phyloP scores from a whole-genome alignment of 768 basidiomycete species.

The Termitomyces sp. region DNA sequence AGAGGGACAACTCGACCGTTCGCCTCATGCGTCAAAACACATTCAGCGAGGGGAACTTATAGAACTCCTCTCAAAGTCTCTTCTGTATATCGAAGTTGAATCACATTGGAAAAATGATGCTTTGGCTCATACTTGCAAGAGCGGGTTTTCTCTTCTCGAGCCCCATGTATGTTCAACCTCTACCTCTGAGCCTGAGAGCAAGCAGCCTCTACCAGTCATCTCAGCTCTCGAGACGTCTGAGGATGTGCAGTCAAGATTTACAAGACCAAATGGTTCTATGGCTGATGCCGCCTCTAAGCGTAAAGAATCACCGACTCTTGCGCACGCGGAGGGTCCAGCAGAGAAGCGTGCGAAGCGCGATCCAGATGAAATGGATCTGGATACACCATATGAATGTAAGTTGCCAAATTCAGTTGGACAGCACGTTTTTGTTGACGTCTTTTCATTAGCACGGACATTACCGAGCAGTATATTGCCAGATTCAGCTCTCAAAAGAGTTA shows the following conservation, averaged over 20 bases:
- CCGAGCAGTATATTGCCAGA: background rate
- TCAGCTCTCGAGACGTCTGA: slow-evolving; percentile 7
- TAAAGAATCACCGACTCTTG: slow-evolving; percentile 41
- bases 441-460: background rate
- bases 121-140: slow-evolving; percentile 60
- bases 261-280: slow-evolving; percentile 16
- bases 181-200: slow-evolving; percentile 30
- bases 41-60: slow-evolving; percentile 79
- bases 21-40: slow-evolving; percentile 63
- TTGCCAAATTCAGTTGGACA: slow-evolving; percentile 1
- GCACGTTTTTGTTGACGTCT: background rate
- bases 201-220: slow-evolving; percentile 14
- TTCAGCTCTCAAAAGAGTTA: slow-evolving; percentile 17
- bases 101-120: slow-evolving; percentile 69
- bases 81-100: slow-evolving; percentile 80
- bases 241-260: slow-evolving; percentile 5
- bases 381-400: slow-evolving; percentile 29
- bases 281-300: slow-evolving; percentile 34
- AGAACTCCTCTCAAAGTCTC: slow-evolving; percentile 73
- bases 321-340: slow-evolving; percentile 38
- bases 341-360: slow-evolving; percentile 63
- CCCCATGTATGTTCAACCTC: slow-evolving; percentile 58
- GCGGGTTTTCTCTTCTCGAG: slow-evolving; percentile 69
- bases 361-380: slow-evolving; percentile 42
- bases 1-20: slow-evolving; percentile 67